Base-by-base conservation (phyloP, 176 grass and related monocot species). In the Typha latifolia region DNA sequence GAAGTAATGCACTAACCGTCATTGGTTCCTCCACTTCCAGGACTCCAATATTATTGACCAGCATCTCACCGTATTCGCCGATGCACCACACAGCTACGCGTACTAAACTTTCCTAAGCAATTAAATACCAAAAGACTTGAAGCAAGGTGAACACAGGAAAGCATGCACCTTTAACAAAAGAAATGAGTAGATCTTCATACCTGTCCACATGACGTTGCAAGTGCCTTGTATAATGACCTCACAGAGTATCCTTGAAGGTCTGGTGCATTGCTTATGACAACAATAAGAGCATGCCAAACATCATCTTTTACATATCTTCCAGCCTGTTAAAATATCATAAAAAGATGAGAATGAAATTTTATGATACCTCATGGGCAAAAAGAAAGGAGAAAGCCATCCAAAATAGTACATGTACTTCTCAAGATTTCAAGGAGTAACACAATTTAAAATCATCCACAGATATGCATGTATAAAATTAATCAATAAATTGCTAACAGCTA, bases 201-300 rank as follows among this genome's bases (percentile, higher is more conserved):
- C 86, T 99, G 89, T 72, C 89, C 84, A 68, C 69, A 69, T 72
- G 70, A 93, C 37, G 79, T 64, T 87, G 76, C 75, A 15, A 99
- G 73, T 72, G 84, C 84, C 29, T 80, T 93, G 80, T 93, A 94
- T 75, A 99, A 75, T 48, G 71, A 84, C 68, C 95, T 93, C n/a
- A 93, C 89, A 43, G 95, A 87, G 68, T 99, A 99, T 69, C 95
- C 95, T 85, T 99, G 95, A 81, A 99, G 81, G 61, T 99, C 95
- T 81, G 86, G 74, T 63, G 89, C 86, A 67, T 99, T 99, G 59
- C 89, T 90, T 72, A 99, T 87, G 51, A 88, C 66, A 68, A 99
- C 89, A 81, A 99, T 75, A 62, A 94, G 81, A 57, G 86, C 84
- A 81, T 99, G 89, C 83, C 95, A 99, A 65, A 99, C 86, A 87